A percentile compares a stretch with the other conserved stretches of the same genome.
Conservation (phyloP, 208 protist species). For the Strigomonas oncopelti region DNA sequence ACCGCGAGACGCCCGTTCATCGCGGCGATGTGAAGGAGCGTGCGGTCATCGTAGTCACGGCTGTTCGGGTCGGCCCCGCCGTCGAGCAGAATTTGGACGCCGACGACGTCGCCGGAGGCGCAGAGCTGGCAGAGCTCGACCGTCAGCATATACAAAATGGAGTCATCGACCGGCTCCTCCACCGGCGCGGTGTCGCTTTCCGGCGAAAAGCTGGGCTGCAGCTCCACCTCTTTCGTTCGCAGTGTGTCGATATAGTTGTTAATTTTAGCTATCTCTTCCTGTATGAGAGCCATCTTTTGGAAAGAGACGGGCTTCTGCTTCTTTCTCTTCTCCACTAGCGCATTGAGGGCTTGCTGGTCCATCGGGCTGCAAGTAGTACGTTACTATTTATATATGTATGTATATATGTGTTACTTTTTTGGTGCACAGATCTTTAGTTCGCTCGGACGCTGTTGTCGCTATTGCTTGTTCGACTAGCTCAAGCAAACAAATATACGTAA, state of each 20-base stretch:
- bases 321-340: conserved; percentile 9
- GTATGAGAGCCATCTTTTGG: conserved; percentile 68
- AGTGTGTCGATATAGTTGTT: conserved; percentile 51
- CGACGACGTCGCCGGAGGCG: conserved; percentile 59
- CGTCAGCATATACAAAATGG: conserved; percentile 63
- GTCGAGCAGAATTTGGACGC: conserved; percentile 63
- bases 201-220: conserved; percentile 17
- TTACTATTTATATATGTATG: too few relatives aligned
- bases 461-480: too few relatives aligned
- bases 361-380: too few relatives aligned
- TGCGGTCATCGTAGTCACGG: conserved; percentile 75
- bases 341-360: background rate
- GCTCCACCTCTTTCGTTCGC: conserved; percentile 14
- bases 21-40: conserved; percentile 78
- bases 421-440: too few relatives aligned
- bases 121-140: conserved; percentile 79
- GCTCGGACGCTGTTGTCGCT: too few relatives aligned
- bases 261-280: conserved; percentile 71
- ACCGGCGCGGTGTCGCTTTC: too few relatives aligned
- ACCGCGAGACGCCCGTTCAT: conserved; percentile 50
- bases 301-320: conserved; percentile 55
- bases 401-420: too few relatives aligned
- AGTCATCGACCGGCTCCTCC: conserved; percentile 43
- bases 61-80: conserved; percentile 74
- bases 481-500: too few relatives aligned